These are phyloP conservation scores for Diplodia scrobiculata DNA, from an alignment of 2,329 filamentous ascomycete genomes.

Conservation along the genomic window DNA sequence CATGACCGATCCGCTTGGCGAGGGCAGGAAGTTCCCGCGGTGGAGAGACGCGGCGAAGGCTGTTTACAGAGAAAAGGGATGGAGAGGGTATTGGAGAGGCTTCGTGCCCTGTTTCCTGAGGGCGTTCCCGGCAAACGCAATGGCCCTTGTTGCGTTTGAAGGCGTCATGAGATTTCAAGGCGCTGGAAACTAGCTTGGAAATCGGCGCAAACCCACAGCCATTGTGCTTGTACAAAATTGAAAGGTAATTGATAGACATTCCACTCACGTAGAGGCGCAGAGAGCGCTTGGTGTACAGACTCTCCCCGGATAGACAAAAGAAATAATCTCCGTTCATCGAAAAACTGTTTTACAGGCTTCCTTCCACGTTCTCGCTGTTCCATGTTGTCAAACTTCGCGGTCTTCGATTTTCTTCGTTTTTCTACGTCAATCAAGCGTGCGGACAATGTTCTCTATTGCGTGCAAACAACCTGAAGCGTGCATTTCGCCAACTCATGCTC, in stretches of 20 bases:
- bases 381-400: not conserved
- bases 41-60: constrained; percentile 80
- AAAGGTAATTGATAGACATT: constrained; percentile 3
- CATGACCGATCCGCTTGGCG: constrained; percentile 88
- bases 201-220: too few relatives aligned
- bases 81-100: constrained; percentile 82
- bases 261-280: constrained; percentile 1
- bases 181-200: not conserved
- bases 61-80: constrained; percentile 75
- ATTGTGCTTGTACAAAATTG: not conserved
- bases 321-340: not conserved
- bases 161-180: constrained; percentile 70
- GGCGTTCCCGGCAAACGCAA: constrained; percentile 93
- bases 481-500: too few relatives aligned
- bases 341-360: not conserved
- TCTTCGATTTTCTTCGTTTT: not conserved
- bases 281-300: not conserved
- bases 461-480: not conserved
- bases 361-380: not conserved
- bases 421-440: too few relatives aligned
- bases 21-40: constrained; percentile 62
- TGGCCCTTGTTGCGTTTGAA: constrained; percentile 91
- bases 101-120: constrained; percentile 92
- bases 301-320: not conserved
- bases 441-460: too few relatives aligned